Conservation (phyloP, 768 basidiomycete genomes). For the Tubosaeta brunneosetosa region DNA sequence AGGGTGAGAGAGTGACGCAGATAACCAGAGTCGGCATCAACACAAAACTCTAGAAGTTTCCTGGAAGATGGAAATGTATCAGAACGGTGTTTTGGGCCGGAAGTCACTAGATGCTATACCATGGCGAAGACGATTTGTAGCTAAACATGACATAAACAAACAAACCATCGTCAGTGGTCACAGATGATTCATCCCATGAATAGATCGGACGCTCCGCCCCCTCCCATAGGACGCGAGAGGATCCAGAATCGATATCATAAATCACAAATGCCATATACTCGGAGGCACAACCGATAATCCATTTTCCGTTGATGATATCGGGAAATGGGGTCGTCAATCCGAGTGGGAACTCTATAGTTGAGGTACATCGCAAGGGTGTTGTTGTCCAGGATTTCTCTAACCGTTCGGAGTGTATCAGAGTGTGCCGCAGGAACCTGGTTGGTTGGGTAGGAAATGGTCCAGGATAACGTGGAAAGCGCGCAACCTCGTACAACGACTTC, state of each 20-base stretch:
- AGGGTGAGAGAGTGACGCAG: neutral
- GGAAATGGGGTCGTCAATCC: neutral
- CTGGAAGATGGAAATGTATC: neutral
- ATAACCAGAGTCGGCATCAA: neutral
- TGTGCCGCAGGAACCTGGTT: neutral
- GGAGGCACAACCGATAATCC: neutral
- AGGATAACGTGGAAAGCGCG: neutral
- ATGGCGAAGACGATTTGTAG: neutral
- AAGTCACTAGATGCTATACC: neutral
- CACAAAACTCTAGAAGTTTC: neutral
- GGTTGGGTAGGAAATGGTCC: neutral
- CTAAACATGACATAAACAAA: neutral
- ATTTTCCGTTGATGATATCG: neutral
- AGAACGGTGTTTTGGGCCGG: neutral
- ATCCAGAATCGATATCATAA: neutral
- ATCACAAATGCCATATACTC: neutral
- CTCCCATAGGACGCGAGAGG: neutral
- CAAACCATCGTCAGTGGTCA: neutral
- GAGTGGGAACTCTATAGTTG: neutral
- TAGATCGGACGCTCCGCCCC: neutral
- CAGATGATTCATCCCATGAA: neutral
- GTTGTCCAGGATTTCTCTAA: neutral
- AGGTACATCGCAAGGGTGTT: neutral
- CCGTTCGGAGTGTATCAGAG: neutral
- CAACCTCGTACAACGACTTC: neutral